Evolutionary conservation across 768 basidiomycete genomes (phyloP).

Genomic region (Podaxis carcinomalis): DNA sequence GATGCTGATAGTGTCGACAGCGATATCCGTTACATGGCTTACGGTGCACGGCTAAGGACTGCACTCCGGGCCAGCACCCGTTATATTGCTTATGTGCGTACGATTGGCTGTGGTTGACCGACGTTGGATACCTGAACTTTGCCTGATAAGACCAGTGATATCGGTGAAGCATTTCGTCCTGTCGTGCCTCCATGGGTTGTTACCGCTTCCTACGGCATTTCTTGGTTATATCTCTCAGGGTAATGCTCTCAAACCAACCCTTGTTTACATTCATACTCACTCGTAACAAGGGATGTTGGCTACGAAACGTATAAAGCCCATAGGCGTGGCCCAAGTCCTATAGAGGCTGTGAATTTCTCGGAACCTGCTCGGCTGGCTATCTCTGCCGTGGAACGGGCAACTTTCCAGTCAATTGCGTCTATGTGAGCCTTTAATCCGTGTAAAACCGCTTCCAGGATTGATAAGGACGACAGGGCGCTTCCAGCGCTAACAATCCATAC

Average conservation of each 20-base stretch:
- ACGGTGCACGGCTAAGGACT: constrained; percentile 73
- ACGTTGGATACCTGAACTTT: constrained; percentile 16
- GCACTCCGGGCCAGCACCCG: constrained; percentile 65
- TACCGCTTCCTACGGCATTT: constrained; percentile 74
- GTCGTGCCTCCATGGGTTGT: constrained; percentile 71
- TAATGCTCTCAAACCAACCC: constrained; percentile 15
- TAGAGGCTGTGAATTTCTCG: constrained; percentile 66
- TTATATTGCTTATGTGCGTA: constrained; percentile 73
- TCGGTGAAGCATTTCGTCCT: constrained; percentile 81
- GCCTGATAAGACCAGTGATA: constrained; percentile 60
- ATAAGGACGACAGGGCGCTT: constrained; percentile 51
- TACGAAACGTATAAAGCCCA: constrained; percentile 82
- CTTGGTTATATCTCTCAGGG: constrained; percentile 76
- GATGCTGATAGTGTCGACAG: constrained; percentile 66
- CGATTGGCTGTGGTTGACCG: not conserved
- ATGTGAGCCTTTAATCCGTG: constrained; percentile 46
- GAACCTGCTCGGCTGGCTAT: constrained; percentile 66
- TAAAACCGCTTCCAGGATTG: constrained; percentile 6
- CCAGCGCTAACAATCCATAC: constrained; percentile 86
- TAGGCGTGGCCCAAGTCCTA: constrained; percentile 57
- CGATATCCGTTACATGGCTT: constrained; percentile 68
- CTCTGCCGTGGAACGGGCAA: constrained; percentile 69
- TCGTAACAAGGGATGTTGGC: constrained; percentile 54
- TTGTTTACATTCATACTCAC: not conserved
- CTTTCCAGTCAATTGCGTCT: constrained; percentile 79